Base-by-base conservation (phyloP, 805 yeast genomes). In the Myxozyma vanderwaltii region DNA sequence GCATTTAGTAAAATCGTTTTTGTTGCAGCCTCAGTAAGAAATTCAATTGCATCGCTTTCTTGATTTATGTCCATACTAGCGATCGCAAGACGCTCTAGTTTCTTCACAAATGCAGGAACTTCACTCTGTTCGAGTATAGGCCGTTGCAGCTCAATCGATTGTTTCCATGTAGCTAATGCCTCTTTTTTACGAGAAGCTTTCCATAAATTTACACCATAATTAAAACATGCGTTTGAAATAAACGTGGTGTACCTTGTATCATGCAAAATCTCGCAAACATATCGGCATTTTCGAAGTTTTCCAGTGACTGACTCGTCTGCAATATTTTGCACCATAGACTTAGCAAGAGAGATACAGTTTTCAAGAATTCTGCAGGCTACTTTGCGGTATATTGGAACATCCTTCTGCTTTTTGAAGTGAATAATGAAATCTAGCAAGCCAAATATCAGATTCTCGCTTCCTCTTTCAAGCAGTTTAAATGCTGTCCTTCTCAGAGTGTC, bases 21-120 rank as follows among this genome's bases (percentile, higher is more conserved):
- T 1, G 33, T 8, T 33, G 47, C 17, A 13, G 59, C 53, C 29
- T 58, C 59, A 3, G 4, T 2, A 5, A 58, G 33, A 1, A 49
- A 17, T 17, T n/a, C 43, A 6, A 26, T 15, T 12, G 64, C 64
- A 13, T 54, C 39, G 2, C 4, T 19, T 13, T 15, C 12, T 12
- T 50, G 29, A 24, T 43, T 26, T 2, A 54, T 24, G 13, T 61
- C 64, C n/a, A 43, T 36, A 27, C 41, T 39, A 1, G 64, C 64
- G 4, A 58, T 24, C 3, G 56, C 60, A 31, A 62, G 46, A 3
- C 64, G 31, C 29, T 62, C 64, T 5, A 61, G 51, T 58, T 61
- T 61, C 47, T 53, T 61, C 4, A 43, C 51, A 4, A 58, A 41
- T 2, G 31, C 8, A 10, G 48, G 15, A 24, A 10, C 7, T 26